Conservation (phyloP, 371 early-diverging fungal species). For the Mucor velutinosus region DNA sequence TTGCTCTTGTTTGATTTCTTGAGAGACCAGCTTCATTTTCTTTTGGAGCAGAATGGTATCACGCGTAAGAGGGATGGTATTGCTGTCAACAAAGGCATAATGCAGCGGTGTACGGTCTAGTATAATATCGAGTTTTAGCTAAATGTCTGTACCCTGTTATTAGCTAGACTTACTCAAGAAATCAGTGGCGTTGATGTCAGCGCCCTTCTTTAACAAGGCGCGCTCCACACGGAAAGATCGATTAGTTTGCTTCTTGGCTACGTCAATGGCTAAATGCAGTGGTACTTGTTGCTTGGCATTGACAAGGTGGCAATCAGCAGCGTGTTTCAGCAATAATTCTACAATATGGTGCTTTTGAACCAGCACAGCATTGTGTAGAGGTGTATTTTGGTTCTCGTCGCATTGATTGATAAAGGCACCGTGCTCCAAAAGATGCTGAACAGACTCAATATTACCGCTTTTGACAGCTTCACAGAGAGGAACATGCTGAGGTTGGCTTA, state of each 20-base stretch:
- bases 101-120: constrained; percentile 62
- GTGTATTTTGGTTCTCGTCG: constrained; percentile 27
- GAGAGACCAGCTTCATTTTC: constrained; percentile 17
- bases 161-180: constrained; percentile 35
- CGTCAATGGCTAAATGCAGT: constrained; percentile 57
- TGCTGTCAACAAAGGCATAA: constrained; percentile 45
- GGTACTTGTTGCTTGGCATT: constrained; percentile 45
- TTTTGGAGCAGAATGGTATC: constrained; percentile 19
- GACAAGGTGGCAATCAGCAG: constrained; percentile 31
- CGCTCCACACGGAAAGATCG: constrained; percentile 57
- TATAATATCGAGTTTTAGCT: neutral
- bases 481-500: neutral
- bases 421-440: constrained; percentile 15
- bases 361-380: constrained; percentile 52
- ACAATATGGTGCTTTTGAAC: constrained; percentile 43
- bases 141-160: no score
- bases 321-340: constrained; percentile 39
- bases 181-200: constrained; percentile 49
- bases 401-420: constrained; percentile 18
- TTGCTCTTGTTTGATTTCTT: constrained; percentile 17
- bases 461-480: constrained; percentile 25
- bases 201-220: constrained; percentile 44
- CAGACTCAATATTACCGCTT: constrained; percentile 17
- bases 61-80: constrained; percentile 48
- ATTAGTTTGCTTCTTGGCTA: constrained; percentile 53